These are phyloP conservation scores for Globisporangium nodosum DNA, from an alignment of 352 stramenopile species.

Conservation along the genomic window DNA sequence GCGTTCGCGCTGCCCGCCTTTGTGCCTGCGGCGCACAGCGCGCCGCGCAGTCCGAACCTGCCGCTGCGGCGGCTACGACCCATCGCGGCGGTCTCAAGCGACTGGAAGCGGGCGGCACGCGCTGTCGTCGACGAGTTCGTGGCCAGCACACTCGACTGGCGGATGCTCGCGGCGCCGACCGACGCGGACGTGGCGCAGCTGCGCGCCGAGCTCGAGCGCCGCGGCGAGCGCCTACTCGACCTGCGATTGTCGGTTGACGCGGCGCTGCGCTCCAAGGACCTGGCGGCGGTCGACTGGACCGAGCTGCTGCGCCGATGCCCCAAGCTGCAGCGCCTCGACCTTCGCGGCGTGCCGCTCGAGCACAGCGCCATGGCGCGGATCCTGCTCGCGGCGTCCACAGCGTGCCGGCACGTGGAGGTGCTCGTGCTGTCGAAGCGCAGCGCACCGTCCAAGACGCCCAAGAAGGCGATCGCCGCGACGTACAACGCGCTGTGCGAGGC, in stretches of 20 bases:
- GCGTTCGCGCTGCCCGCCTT: conserved; percentile 7
- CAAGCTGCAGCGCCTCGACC: conserved; percentile 18
- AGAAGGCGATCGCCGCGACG: not conserved
- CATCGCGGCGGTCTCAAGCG: conserved; percentile 1
- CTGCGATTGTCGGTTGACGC: conserved; percentile 4
- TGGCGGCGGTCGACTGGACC: conserved; percentile 10
- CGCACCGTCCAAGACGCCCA: not conserved
- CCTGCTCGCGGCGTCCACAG: conserved; percentile 4
- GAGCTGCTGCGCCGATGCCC: conserved; percentile 8
- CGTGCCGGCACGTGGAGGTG: conserved; percentile 11
- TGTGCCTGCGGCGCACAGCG: conserved; percentile 1
- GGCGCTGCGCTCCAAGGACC: conserved; percentile 1
- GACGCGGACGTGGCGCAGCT: conserved; percentile 1
- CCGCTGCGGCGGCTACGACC: conserved; percentile 5
- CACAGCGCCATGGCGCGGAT: conserved; percentile 7
- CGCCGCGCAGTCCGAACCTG: conserved; percentile 4
- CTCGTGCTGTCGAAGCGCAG: conserved; percentile 15
- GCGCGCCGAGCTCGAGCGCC: conserved; percentile 1
- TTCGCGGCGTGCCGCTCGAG: conserved; percentile 16
- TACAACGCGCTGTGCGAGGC: conserved; percentile 14
- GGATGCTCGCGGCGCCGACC: conserved; percentile 1
- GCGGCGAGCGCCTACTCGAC: conserved; percentile 6
- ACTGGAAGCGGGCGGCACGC: conserved; percentile 3
- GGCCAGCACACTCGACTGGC: not conserved
- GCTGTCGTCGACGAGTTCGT: conserved; percentile 3